Conservation (phyloP, 2,329 filamentous ascomycete species). For the Ascochyta clinopodiicola region DNA sequence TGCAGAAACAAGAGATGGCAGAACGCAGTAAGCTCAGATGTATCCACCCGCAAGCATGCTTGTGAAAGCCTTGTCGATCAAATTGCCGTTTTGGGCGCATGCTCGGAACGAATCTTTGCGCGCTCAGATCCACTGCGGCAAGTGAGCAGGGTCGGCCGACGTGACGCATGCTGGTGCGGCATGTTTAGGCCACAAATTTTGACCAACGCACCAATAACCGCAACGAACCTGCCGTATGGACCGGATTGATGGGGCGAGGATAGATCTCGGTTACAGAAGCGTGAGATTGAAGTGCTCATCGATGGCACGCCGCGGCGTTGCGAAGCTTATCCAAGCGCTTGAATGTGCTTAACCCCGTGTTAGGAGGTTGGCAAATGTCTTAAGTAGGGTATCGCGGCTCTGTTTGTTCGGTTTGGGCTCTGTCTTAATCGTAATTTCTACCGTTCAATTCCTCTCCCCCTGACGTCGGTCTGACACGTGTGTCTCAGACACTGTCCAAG, state of each 20-base stretch:
- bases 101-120: not conserved
- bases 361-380: conserved; percentile 1
- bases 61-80: not conserved
- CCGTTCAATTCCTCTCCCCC: not conserved
- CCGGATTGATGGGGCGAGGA: conserved; percentile 2
- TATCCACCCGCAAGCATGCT: too few relatives aligned
- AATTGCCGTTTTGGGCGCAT: conserved; percentile 6
- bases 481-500: not conserved
- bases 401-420: not conserved
- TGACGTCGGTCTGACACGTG: not conserved
- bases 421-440: not conserved
- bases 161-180: conserved; percentile 8
- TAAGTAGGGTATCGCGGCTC: not conserved
- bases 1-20: too few relatives aligned
- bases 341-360: conserved; percentile 6
- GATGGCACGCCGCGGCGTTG: not conserved
- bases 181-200: conserved; percentile 1
- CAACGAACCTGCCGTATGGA: not conserved
- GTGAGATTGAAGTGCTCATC: not conserved
- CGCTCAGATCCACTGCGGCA: not conserved
- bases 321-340: conserved; percentile 11
- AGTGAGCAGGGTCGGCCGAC: not conserved
- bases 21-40: too few relatives aligned
- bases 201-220: conserved; percentile 7
- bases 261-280: conserved; percentile 7